Percentiles rank a stretch among this genome's conserved stretches.
phyloP scores from a whole-genome alignment of 257 asterid genomes.

The Datura wrightii region DNA sequence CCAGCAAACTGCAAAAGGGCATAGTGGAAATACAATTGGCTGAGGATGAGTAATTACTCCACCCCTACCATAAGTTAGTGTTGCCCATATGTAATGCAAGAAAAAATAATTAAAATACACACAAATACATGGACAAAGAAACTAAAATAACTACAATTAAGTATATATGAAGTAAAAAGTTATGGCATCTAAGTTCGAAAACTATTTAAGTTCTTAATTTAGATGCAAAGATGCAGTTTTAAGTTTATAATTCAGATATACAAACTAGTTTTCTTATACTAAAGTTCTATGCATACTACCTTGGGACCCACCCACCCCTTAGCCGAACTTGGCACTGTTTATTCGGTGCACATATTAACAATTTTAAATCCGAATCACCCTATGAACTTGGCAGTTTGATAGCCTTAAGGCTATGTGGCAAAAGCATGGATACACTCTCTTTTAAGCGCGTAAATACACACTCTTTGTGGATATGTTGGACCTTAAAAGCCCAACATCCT shows the following conservation, averaged over 20 bases:
- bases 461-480: neutral
- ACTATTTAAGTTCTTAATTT: neutral
- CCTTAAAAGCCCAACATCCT: neutral
- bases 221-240: neutral
- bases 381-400: neutral
- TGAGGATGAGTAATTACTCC: conserved; percentile 3
- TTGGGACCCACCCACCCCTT: neutral
- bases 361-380: neutral
- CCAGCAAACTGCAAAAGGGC: neutral
- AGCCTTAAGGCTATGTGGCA: neutral
- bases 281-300: neutral
- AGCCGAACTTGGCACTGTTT: neutral
- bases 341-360: neutral
- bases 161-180: neutral
- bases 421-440: neutral
- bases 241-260: neutral
- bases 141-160: neutral
- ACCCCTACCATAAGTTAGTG: neutral
- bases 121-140: neutral
- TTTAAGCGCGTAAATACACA: neutral
- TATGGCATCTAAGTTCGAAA: neutral
- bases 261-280: neutral
- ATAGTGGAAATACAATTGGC: neutral
- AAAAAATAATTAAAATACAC: neutral
- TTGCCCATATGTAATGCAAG: neutral